Percentiles rank a stretch among this genome's conserved stretches.
Evolutionary conservation across 495 filamentous ascomycete genomes (phyloP).

Genomic region (Penicillium macrosclerotiorum): DNA sequence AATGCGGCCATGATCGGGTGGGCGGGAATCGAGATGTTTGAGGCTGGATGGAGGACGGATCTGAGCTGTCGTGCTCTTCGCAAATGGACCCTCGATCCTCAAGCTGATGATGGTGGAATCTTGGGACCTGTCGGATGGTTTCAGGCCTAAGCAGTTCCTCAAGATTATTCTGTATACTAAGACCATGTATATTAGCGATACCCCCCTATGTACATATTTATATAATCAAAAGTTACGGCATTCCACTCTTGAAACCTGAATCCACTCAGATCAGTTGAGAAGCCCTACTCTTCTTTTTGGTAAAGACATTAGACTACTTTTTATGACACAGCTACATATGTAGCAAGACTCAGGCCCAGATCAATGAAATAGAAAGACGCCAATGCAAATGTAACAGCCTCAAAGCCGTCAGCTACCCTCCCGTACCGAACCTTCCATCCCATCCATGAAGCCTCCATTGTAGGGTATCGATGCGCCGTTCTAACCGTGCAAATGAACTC

Average conservation of each 20-base stretch:
- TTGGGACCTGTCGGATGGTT: constrained; percentile 45
- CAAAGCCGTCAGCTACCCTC: constrained; percentile 7
- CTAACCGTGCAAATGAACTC: constrained; percentile 25
- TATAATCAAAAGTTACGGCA: background rate
- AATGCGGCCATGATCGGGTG: constrained; percentile 99
- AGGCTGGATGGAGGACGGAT: constrained; percentile 66
- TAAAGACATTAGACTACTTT: too few relatives aligned
- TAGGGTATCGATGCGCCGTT: constrained; percentile 34
- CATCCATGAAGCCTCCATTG: constrained; percentile 23
- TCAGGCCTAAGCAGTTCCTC: constrained; percentile 3
- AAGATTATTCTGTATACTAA: constrained; percentile 6
- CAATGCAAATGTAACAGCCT: constrained; percentile 23
- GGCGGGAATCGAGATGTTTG: constrained; percentile 90
- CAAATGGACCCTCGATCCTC: constrained; percentile 77
- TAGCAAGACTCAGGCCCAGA: background rate
- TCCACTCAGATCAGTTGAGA: background rate
- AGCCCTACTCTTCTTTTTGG: background rate
- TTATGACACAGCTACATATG: constrained; percentile 2
- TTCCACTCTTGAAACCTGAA: constrained; percentile 1
- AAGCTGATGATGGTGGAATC: constrained; percentile 50
- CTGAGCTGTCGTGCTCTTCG: constrained; percentile 57
- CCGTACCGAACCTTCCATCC: constrained; percentile 19
- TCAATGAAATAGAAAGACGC: constrained; percentile 25
- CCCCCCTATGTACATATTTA: too few relatives aligned
- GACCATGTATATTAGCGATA: constrained; percentile 24